A percentile compares a stretch with the other conserved stretches of the same genome.
Evolutionary conservation across 352 stramenopile genomes (phyloP).

Genomic region (Globisporangium paddicum): DNA sequence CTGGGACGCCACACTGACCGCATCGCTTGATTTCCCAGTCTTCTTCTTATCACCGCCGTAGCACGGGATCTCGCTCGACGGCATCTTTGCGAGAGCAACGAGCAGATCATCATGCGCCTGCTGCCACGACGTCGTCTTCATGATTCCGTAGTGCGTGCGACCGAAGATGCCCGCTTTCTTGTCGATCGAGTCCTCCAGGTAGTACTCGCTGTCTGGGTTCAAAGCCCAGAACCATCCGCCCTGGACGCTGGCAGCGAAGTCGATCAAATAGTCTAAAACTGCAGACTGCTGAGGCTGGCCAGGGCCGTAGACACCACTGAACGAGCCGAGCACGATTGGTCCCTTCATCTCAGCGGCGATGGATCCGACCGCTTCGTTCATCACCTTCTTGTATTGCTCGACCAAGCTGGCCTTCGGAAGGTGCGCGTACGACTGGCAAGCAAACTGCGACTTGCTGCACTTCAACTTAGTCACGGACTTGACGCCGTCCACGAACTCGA

Average conservation of each 20-base stretch:
- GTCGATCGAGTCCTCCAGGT: slow-evolving; percentile 47
- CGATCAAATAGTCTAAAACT: slow-evolving; percentile 54
- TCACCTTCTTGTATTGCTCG: slow-evolving; percentile 34
- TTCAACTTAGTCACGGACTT: slow-evolving; percentile 29
- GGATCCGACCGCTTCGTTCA: slow-evolving; percentile 38
- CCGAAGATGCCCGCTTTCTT: slow-evolving; percentile 37
- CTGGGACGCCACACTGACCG: background rate
- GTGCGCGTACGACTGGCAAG: slow-evolving; percentile 42
- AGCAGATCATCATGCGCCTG: slow-evolving; percentile 45
- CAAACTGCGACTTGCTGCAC: slow-evolving; percentile 33
- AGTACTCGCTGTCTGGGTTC: slow-evolving; percentile 59
- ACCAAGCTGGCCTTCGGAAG: slow-evolving; percentile 18
- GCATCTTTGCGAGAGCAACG: slow-evolving; percentile 34
- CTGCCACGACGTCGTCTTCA: slow-evolving; percentile 53
- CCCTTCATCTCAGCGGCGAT: slow-evolving; percentile 24
- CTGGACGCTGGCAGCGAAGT: slow-evolving; percentile 42
- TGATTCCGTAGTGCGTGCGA: slow-evolving; percentile 51
- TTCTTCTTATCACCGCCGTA: slow-evolving; percentile 30
- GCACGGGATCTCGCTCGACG: slow-evolving; percentile 45
- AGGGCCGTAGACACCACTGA: slow-evolving; percentile 59
- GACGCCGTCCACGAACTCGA: slow-evolving; percentile 36
- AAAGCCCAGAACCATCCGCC: slow-evolving; percentile 64
- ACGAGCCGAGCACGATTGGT: slow-evolving; percentile 52
- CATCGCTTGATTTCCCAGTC: background rate
- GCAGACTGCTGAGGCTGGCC: slow-evolving; percentile 49